Base-by-base conservation (phyloP, 2,329 filamentous ascomycete genomes). In the Aspergillus sp. region DNA sequence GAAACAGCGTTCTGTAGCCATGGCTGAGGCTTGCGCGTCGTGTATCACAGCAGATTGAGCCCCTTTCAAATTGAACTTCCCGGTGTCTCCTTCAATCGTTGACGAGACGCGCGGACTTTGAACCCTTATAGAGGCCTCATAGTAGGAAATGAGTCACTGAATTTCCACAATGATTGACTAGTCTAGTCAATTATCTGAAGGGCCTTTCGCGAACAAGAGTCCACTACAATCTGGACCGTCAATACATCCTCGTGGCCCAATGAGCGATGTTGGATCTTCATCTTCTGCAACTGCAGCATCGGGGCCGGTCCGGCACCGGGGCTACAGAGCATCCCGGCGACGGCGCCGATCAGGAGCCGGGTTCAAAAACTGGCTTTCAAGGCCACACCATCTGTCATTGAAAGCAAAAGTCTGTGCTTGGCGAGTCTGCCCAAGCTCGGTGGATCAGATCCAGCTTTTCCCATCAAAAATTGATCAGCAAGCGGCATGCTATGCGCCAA, bases 321-420 rank as follows among this genome's bases (percentile, higher is more conserved):
- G 23, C 25, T 11, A 32, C 13, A 11, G 25, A 23, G 17, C 27
- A 44, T 19, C 39, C 53, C 6, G 39, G 21, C 25, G 30, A 47
- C 53, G 53, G 53, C n/a, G 39, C 53, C 53, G 53, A 47, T 13
- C 53, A 44, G 53, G 53, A 44, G 53, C 53, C 53, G 53, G 53
- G 19, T n/a, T 10, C 39, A 25, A 5, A 5, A 17, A 11, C 15
- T 6, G 25, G 17, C 21, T 39, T 39, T 32, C 41, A 25, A 49
- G 52, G 15, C 10, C 25, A 30, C 50, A 15, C 38, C n/a, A 13
- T 30, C 53, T 21, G 17, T 19, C 11, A 36, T 13, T 36, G 32
- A 13, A 36, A 36, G 11, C 10, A 36, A 30, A 23, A n/a, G 25
- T 11, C 10, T 19, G 41, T 11, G 23, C 38, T 42, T 19, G 23